These are phyloP conservation scores for Vaccinium darrowii DNA, from an alignment of 148 eudicot species.

Conservation along the genomic window DNA sequence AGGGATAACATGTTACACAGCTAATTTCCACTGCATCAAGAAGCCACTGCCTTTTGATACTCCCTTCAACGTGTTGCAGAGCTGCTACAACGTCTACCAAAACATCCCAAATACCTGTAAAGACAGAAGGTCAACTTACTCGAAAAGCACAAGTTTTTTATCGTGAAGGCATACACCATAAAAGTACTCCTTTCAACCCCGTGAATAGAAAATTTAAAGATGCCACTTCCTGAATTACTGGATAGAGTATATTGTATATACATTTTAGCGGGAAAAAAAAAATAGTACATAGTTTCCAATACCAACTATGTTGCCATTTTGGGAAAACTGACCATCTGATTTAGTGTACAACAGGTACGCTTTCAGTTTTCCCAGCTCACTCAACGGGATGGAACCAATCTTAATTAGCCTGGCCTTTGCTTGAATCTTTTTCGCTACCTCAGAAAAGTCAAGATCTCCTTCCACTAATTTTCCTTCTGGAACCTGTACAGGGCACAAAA, in stretches of 20 bases:
- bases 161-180: background rate
- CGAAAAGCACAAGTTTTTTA: background rate
- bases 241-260: background rate
- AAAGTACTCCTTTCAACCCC: background rate
- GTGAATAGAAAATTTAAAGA: background rate
- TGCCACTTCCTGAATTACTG: background rate
- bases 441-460: conserved; percentile 28
- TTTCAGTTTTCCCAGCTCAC: conserved; percentile 70
- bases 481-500: conserved; percentile 40
- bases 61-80: conserved; percentile 63
- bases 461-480: conserved; percentile 43
- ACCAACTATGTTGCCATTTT: background rate
- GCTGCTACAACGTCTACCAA: conserved; percentile 60
- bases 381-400: conserved; percentile 57
- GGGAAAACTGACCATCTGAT: conserved; percentile 58
- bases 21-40: conserved; percentile 72
- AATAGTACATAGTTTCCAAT: background rate
- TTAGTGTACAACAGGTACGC: conserved; percentile 41
- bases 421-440: conserved; percentile 49
- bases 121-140: background rate
- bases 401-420: conserved; percentile 61
- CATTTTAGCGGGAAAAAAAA: background rate
- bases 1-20: conserved; percentile 77
- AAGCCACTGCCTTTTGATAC: conserved; percentile 78
- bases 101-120: conserved; percentile 75